These are phyloP conservation scores for Glonium stellatum DNA, from an alignment of 495 filamentous ascomycete genomes.

Conservation along the genomic window DNA sequence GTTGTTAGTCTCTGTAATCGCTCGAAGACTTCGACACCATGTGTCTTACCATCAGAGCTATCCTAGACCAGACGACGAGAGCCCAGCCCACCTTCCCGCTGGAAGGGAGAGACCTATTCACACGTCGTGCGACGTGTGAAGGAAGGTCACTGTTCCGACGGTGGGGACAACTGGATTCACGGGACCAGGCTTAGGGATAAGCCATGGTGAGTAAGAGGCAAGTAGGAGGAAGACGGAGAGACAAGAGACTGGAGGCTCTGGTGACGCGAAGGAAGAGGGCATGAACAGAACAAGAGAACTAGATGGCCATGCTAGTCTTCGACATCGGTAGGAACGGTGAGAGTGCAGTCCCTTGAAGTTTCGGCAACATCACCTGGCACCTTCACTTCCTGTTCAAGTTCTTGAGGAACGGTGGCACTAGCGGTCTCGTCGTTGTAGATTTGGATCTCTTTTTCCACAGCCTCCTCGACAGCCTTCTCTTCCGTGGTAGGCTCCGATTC, in stretches of 20 bases:
- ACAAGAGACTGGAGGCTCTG: background rate
- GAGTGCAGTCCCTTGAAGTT: background rate
- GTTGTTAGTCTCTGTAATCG: too few species aligned
- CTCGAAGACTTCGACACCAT: too few species aligned
- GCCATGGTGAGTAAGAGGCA: background rate
- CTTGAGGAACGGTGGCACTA: background rate
- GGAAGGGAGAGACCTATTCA: slow-evolving; percentile 18
- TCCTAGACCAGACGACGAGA: background rate
- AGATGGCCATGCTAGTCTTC: background rate
- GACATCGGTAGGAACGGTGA: background rate
- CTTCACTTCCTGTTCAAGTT: background rate
- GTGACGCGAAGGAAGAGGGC: background rate
- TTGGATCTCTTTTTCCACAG: slow-evolving; percentile 8
- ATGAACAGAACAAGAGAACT: background rate
- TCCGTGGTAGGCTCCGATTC: slow-evolving; percentile 8
- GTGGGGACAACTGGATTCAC: slow-evolving; percentile 18
- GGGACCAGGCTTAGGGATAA: background rate
- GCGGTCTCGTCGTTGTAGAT: slow-evolving; percentile 14
- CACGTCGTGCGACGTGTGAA: slow-evolving; percentile 2
- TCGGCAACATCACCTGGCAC: background rate
- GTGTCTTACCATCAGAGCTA: background rate
- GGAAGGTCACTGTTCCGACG: slow-evolving; percentile 17
- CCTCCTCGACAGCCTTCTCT: background rate
- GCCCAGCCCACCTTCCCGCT: slow-evolving; percentile 19
- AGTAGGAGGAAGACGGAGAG: background rate